A percentile compares a stretch with the other conserved stretches of the same genome.
phyloP scores from a whole-genome alignment of 306 rosid genomes.

The Quercus parvula region DNA sequence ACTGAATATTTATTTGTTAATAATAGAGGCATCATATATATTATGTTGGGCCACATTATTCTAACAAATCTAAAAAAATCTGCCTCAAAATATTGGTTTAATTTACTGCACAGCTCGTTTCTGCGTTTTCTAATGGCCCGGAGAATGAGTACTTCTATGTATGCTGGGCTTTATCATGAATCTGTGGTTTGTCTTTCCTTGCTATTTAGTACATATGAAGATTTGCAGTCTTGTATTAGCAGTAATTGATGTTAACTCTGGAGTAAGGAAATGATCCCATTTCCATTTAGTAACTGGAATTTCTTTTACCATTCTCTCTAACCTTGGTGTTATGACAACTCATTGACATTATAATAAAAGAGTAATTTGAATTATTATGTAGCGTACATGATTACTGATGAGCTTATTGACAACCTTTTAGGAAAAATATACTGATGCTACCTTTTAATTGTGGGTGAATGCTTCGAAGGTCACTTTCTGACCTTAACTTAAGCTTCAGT shows the following conservation, averaged over 20 bases:
- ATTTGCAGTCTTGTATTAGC: too few species aligned
- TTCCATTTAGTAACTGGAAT: neutral
- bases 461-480: neutral
- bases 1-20: too few species aligned
- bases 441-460: neutral
- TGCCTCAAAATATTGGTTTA: slow-evolving; percentile 27
- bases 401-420: neutral
- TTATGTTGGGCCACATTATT: too few species aligned
- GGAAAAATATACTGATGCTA: neutral
- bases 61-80: slow-evolving; percentile 21
- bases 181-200: slow-evolving; percentile 51
- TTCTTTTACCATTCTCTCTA: neutral
- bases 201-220: too few species aligned
- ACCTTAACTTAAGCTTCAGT: slow-evolving; percentile 5
- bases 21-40: too few species aligned
- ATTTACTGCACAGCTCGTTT: slow-evolving; percentile 56
- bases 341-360: neutral
- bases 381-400: neutral
- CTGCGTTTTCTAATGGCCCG: slow-evolving; percentile 60
- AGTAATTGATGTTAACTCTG: too few species aligned
- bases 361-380: neutral
- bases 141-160: slow-evolving; percentile 63
- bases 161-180: slow-evolving; percentile 80
- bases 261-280: too few species aligned
- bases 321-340: neutral